Percentiles rank a stretch among this genome's conserved stretches.
These are phyloP conservation scores for Tulasnella sp. DNA, from an alignment of 768 basidiomycete species.

Conservation along the genomic window DNA sequence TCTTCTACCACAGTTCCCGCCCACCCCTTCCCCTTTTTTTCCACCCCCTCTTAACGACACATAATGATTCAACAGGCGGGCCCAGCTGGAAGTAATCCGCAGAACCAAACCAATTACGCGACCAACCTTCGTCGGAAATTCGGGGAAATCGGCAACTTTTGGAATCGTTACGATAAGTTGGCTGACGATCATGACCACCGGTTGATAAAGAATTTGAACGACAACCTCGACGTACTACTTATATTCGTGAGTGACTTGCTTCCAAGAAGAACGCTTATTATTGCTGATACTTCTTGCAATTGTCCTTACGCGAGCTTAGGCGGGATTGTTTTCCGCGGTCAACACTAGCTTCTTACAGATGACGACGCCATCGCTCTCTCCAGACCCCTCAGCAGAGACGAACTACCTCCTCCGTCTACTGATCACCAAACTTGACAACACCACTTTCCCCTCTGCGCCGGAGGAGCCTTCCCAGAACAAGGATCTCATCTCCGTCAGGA, in stretches of 20 bases:
- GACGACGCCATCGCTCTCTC: neutral
- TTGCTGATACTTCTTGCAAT: neutral
- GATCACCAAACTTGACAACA: neutral
- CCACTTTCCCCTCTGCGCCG: neutral
- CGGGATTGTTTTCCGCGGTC: slow-evolving; percentile 22
- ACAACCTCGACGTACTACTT: slow-evolving; percentile 19
- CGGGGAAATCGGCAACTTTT: slow-evolving; percentile 5
- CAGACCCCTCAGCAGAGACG: neutral
- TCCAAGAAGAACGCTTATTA: neutral
- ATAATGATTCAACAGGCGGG: neutral
- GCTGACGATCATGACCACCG: slow-evolving; percentile 8
- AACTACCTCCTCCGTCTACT: slow-evolving; percentile 12
- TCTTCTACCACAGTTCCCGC: too few species aligned
- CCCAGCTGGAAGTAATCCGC: neutral
- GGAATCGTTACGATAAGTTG: neutral
- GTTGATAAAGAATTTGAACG: slow-evolving; percentile 15
- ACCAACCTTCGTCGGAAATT: neutral
- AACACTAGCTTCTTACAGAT: slow-evolving; percentile 15
- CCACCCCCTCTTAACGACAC: neutral
- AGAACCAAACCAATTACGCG: neutral
- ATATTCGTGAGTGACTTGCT: slow-evolving; percentile 1
- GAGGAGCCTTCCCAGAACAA: neutral
- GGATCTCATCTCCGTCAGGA: neutral
- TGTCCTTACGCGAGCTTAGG: neutral
- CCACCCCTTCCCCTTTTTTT: neutral